These are phyloP conservation scores for Neurospora sp. DNA, from an alignment of 495 filamentous ascomycete genomes.

Conservation along the genomic window DNA sequence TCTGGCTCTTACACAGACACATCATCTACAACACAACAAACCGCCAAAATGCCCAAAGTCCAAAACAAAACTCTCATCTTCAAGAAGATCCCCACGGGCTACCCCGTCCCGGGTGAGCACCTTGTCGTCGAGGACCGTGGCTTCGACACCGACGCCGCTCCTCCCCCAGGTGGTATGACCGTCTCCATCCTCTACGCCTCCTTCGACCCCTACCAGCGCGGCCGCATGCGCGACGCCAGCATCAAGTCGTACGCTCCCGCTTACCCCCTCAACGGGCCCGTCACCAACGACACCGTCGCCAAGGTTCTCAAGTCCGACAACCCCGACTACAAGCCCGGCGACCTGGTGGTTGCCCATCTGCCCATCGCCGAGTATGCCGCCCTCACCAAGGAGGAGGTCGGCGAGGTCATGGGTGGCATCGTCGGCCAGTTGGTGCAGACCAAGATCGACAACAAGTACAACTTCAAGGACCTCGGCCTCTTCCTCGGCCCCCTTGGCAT, in stretches of 20 bases:
- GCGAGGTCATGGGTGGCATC: background rate
- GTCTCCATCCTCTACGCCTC: conserved; percentile 67
- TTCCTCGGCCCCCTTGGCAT: conserved; percentile 74
- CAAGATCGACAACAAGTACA: conserved; percentile 50
- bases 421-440: conserved; percentile 14
- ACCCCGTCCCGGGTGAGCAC: conserved; percentile 63
- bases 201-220: conserved; percentile 84
- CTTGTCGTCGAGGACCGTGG: conserved; percentile 54
- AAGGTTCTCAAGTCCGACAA: conserved; percentile 59
- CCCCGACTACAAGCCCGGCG: conserved; percentile 51
- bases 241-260: conserved; percentile 54
- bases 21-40: background rate
- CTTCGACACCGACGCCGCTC: conserved; percentile 54
- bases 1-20: background rate
- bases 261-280: conserved; percentile 45
- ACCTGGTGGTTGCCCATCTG: conserved; percentile 50
- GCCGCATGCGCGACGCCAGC: conserved; percentile 42
- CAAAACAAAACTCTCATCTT: conserved; percentile 78
- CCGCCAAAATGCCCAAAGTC: conserved; percentile 1
- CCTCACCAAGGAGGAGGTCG: conserved; percentile 23
- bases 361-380: conserved; percentile 54
- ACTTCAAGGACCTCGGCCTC: conserved; percentile 46
- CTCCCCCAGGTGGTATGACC: conserved; percentile 60
- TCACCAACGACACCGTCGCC: conserved; percentile 47
- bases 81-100: conserved; percentile 56